A percentile compares a stretch with the other conserved stretches of the same genome.
Conservation (phyloP, 352 stramenopile genomes). For the Phytophthora pinifolia region DNA sequence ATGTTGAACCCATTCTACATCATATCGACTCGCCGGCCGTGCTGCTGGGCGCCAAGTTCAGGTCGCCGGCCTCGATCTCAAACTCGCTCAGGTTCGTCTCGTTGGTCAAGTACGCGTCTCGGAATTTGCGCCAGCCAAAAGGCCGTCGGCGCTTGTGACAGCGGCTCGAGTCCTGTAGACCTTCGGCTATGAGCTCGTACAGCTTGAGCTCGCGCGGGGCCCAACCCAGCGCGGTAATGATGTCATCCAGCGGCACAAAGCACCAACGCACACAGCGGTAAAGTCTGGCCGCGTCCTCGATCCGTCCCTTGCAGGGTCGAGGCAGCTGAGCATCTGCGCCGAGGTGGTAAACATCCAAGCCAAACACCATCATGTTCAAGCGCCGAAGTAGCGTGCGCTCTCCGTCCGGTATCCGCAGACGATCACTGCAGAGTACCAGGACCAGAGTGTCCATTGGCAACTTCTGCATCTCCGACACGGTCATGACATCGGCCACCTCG, state of each 20-base stretch:
- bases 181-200: slow-evolving; percentile 49
- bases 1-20: not conserved
- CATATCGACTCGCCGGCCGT: not conserved
- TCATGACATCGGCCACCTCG: slow-evolving; percentile 23
- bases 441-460: slow-evolving; percentile 57
- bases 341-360: slow-evolving; percentile 11
- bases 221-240: slow-evolving; percentile 45
- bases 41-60: slow-evolving; percentile 9
- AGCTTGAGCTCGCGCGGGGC: slow-evolving; percentile 39
- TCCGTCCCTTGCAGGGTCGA: slow-evolving; percentile 20
- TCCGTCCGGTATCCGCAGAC: slow-evolving; percentile 49
- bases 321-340: slow-evolving; percentile 4
- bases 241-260: slow-evolving; percentile 52
- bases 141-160: slow-evolving; percentile 21
- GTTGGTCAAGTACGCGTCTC: slow-evolving; percentile 29
- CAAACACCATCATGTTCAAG: slow-evolving; percentile 45
- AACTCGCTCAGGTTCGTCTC: slow-evolving; percentile 53
- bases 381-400: slow-evolving; percentile 45
- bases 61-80: slow-evolving; percentile 58
- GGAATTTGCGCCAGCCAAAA: slow-evolving; percentile 22
- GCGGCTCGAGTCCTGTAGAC: slow-evolving; percentile 20
- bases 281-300: slow-evolving; percentile 40
- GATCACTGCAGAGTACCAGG: slow-evolving; percentile 52
- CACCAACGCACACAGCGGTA: slow-evolving; percentile 63
- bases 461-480: slow-evolving; percentile 31